Base-by-base conservation (phyloP, 177 flowering plant species). In the Tripterygium wilfordii region DNA sequence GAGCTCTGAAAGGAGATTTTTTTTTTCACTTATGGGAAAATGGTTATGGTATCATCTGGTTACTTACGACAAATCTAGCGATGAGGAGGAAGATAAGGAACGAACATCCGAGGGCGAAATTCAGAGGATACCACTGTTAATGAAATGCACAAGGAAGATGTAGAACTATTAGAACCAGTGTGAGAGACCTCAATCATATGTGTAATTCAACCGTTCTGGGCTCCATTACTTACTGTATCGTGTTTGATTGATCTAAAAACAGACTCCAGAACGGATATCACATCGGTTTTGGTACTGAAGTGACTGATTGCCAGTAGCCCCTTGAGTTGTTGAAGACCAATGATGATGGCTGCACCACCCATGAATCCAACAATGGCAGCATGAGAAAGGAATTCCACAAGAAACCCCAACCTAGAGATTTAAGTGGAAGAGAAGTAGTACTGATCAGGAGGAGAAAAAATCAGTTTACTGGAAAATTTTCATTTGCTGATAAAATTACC, bases 291-390 rank as follows among this genome's bases (percentile, higher is more conserved):
- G 49, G 47, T 65, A 22, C 86, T 77, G 69, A 81, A 84, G 33
- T 79, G 75, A 28, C 23, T 42, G 44, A 79, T 63, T 4, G 83
- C 92, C 21, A 84, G 69, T 16, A 81, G 60, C 22, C 85, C 88
- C 54, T 77, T 84, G 2, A 84, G 63, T 29, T 84, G 92, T 45
- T 82, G 92, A 36, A 82, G 78, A 17, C 85, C 85, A 33, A 84
- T 81, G 15, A 82, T 61, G 20, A 81, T 84, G 49, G 88, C 92
- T 30, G 92, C 92, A 13, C 92, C 92, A 0, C 71, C 92, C 88
- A 81, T 82, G 72, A 84, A 84, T 43, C 88, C 92, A 39, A 84
- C 92, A 48, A 76, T 63, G 25, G 82, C 83, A 60, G 92, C 88
- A 68, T 84, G 92, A 27, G 92, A 84, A 8, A 83, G 77, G 38